Base-by-base conservation (phyloP, 2,329 filamentous ascomycete genomes). In the Aureobasidium sp. region DNA sequence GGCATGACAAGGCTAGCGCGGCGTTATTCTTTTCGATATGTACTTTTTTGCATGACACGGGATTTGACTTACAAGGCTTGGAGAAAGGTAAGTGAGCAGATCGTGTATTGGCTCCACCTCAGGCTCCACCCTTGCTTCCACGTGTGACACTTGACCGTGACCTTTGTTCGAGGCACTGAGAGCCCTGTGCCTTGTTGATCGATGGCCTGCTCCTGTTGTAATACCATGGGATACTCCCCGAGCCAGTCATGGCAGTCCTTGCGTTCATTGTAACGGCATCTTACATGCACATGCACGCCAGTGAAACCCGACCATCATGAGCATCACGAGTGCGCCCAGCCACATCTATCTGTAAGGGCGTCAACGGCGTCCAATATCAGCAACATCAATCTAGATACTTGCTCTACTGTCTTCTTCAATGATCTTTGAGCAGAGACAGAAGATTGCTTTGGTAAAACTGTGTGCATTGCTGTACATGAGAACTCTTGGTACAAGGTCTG, bases 21-120 rank as follows among this genome's bases (percentile, higher is more conserved):
- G 41, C 42, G 42, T 58, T 48, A n/a, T 25, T 48, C 42, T 31
- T 39, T 56, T 58, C 5, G 42, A 58, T 37, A 48, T 22, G 29
- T 58, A 42, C 31, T 47, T 27, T 49, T 29, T 29, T 47, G 55
- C 42, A 58, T 58, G 9, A 58, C 55, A 48, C 6, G 39, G 41
- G 25, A 56, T 37, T 27, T 20, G 29, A 58, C 17, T 58, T n/a
- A 42, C 42, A 58, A 58, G 55, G 55, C 31, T 34, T 37, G 55
- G 53, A 36, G 42, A 39, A 27, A 58, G 55, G 55, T 58, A 58
- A 58, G 55, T 58, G 55, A 45, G 53, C 53, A 57, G 37, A 55
- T 55, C 17, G 22, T 55, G 52, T 42, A 51, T 36, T 36, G 25
- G 53, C 53, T 57, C 42, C 55, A 48, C 29, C 27, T 57, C 27